Evolutionary conservation across 2,329 filamentous ascomycete species (phyloP), one percentile per base, ranked within the genome.

Genomic region (Clonostachys rosea): DNA sequence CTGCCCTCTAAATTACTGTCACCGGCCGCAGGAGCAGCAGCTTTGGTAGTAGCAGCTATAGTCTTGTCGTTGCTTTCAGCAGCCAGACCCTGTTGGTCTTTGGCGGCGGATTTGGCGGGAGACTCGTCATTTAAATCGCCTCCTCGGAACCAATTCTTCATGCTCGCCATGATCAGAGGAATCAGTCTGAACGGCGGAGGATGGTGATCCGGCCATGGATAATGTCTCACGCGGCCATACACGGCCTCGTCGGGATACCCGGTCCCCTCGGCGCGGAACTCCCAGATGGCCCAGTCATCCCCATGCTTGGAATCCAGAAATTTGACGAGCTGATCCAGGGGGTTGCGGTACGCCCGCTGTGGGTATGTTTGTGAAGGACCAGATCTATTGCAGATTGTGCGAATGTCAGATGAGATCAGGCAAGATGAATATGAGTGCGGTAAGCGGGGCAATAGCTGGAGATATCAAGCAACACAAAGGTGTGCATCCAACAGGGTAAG

Each of bases 141-240:
- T 13, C 78, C 77, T 42, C 78, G 73, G 46, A 95, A 64, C 90
- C 92, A 97, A 59, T 92, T 89, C 50, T 88, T 79, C 91, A 99
- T 97, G 58, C 87, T 89, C 1, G 84, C 91, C 78, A 96, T 84
- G 51, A 96, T 91, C 67, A 89, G 76, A 1, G 92, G 92, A 35
- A 99, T 84, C 17, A 97, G 74, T 18, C 83, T 78, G 59, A 99
- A 99, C 0, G 94, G 94, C 45, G 94, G 94, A 5, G 94, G 94
- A 63, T 99, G 94, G 62, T 99, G 94, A 63, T 99, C 94, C 0
- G 94, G 94, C 83, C 89, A 99, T 1, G 94, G 94, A 60, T 91
- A 97, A 68, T 99, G 94, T 53, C 86, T 81, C 53, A 97, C 85
- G 4, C 91, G 79, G 34, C 82, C 78, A 63, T 96, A 90, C 2